Evolutionary conservation across 148 eudicot genomes (phyloP).

Genomic region (Heliamphora exappendiculata): DNA sequence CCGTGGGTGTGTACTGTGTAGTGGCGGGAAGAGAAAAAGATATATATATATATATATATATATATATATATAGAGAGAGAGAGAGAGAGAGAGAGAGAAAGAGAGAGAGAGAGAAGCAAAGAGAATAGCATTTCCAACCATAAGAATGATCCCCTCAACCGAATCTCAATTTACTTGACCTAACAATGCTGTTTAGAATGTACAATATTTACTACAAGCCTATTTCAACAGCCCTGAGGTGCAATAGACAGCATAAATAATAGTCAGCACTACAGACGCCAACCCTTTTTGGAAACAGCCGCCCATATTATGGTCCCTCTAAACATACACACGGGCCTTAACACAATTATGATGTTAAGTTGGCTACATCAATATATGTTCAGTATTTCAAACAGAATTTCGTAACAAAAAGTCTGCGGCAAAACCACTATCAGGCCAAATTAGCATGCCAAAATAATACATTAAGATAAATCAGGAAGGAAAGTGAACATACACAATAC

Average conservation of each 20-base stretch:
- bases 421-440: background rate
- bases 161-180: background rate
- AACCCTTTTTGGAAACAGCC: background rate
- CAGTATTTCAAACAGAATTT: background rate
- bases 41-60: no score
- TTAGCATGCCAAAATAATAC: background rate
- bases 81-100: no score
- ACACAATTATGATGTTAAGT: background rate
- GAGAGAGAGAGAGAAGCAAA: no score
- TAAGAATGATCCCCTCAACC: background rate
- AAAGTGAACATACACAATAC: conserved; percentile 63
- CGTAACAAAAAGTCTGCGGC: background rate
- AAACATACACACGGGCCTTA: background rate
- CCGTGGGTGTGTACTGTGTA: no score
- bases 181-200: background rate
- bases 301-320: background rate
- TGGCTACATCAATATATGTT: background rate
- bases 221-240: conserved; percentile 1
- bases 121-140: background rate
- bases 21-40: no score
- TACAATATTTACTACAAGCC: background rate
- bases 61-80: no score
- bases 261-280: background rate
- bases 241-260: conserved; percentile 1
- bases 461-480: background rate